These are phyloP conservation scores for Yarrowia yakushimensis DNA, from an alignment of 805 yeast genomes.

Conservation along the genomic window DNA sequence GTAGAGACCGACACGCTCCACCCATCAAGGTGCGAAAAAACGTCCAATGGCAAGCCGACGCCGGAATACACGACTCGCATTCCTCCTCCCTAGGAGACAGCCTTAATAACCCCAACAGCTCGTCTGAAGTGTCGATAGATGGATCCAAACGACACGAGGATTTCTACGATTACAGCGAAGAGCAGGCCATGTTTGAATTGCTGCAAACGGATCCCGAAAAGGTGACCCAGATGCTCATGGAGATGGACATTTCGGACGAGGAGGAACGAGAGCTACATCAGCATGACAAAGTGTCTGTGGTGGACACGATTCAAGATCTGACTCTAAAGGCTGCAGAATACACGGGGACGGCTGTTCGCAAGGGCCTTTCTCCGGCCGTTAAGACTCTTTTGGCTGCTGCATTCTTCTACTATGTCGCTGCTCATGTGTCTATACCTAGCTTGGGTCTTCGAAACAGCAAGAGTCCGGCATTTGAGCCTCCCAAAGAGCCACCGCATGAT, in stretches of 20 bases:
- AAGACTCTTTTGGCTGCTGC: not conserved
- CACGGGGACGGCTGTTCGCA: not conserved
- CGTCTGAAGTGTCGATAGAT: not conserved
- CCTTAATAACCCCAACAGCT: not conserved
- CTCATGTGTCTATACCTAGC: not conserved
- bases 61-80: not conserved
- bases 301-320: not conserved
- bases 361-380: not conserved
- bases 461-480: not conserved
- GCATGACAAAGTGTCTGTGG: not conserved
- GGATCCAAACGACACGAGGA: constrained; percentile 12
- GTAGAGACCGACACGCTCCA: not conserved
- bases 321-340: not conserved
- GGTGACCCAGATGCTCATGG: constrained; percentile 14
- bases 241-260: not conserved
- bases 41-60: not conserved
- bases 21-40: not conserved
- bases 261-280: not conserved
- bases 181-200: not conserved
- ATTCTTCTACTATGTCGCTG: not conserved
- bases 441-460: not conserved
- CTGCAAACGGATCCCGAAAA: constrained; percentile 1
- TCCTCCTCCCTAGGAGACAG: not conserved
- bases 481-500: not conserved
- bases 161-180: constrained; percentile 10